A percentile compares a stretch with the other conserved stretches of the same genome.
Conservation (phyloP, 1,139 yeast genomes). For the Suhomyces bribrorum region DNA sequence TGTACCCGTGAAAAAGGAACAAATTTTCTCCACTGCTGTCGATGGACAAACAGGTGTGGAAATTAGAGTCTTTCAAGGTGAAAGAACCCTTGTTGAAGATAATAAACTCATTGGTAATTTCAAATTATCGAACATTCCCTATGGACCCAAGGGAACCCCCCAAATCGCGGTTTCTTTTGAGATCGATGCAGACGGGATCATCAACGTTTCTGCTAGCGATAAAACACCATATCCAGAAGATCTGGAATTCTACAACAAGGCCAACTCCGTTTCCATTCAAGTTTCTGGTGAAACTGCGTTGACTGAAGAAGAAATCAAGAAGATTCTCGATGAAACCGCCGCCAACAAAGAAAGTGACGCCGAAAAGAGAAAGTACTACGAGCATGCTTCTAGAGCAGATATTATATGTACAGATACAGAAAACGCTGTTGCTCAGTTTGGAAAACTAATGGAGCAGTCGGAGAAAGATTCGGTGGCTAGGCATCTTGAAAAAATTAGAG, state of each 20-base stretch:
- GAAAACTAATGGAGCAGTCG: slow-evolving; percentile 37
- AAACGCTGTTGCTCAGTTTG: slow-evolving; percentile 49
- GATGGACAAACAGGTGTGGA: slow-evolving; percentile 84
- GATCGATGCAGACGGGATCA: slow-evolving; percentile 82
- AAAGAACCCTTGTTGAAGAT: slow-evolving; percentile 69
- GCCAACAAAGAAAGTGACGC: slow-evolving; percentile 45
- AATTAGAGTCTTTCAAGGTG: slow-evolving; percentile 77
- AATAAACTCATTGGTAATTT: slow-evolving; percentile 75
- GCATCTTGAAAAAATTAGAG: slow-evolving; percentile 39
- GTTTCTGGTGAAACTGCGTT: slow-evolving; percentile 71
- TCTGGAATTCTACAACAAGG: slow-evolving; percentile 30
- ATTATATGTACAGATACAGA: slow-evolving; percentile 59
- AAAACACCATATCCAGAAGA: slow-evolving; percentile 52
- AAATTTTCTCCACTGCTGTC: slow-evolving; percentile 78
- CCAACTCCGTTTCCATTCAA: slow-evolving; percentile 56
- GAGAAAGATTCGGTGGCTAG: slow-evolving; percentile 33
- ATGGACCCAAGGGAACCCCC: slow-evolving; percentile 75
- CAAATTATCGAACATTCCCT: slow-evolving; percentile 65
- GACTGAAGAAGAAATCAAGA: slow-evolving; percentile 61
- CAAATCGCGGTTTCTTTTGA: slow-evolving; percentile 73
- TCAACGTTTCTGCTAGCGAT: slow-evolving; percentile 71
- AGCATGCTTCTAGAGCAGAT: slow-evolving; percentile 56
- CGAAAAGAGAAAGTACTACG: slow-evolving; percentile 40
- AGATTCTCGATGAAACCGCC: slow-evolving; percentile 55
- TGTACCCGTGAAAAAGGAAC: slow-evolving; percentile 71